Evolutionary conservation across 257 asterid genomes (phyloP), one percentile per base, ranked within the genome.

Genomic region (Nyctanthes arbortristis): DNA sequence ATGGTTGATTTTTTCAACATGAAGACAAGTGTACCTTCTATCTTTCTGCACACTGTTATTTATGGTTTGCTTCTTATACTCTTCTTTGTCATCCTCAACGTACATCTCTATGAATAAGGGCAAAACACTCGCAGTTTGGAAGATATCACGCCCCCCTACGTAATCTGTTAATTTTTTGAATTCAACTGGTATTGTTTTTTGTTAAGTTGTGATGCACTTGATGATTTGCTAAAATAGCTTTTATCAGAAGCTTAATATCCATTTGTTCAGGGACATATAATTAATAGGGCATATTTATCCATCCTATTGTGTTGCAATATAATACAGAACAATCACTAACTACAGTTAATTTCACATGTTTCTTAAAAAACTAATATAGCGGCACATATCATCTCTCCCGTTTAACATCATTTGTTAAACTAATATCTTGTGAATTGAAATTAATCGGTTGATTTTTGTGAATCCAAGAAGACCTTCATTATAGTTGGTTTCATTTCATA

Each of bases 31-130:
- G 2, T 70, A 0, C 59, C 79, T 0, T 85, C 97, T 45, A 84
- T 93, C 57, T 7, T 87, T 47, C 58, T 90, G 29, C 97, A 90
- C 75, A 74, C 96, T 11, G 66, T 89, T 25, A 72, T 90, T 74
- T 90, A 84, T 61, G 96, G 86, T 85, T 69, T 93, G 90, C 87
- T 93, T 72, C 96, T 91, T 43, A 65, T 86, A 35, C 93, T 93
- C 59, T 82, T 90, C 67, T 89, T 93, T 18, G 67, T 90, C 60
- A 62, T 90, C 60, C 94, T 93, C 27, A 29, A 90, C 36, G 57
- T 93, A 24, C 98, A 89, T 67, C 65, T 93, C 77, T 79, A 87
- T 69, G 96, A 86, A 6, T 86, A 89, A 75, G 24, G 13, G 12
- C 30, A 18, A 14, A 7, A 8, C n/a, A 2, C 1, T 9, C 22